phyloP scores from a whole-genome alignment of 2,329 filamentous ascomycete genomes.

The Fusarium brevicatenulatum region DNA sequence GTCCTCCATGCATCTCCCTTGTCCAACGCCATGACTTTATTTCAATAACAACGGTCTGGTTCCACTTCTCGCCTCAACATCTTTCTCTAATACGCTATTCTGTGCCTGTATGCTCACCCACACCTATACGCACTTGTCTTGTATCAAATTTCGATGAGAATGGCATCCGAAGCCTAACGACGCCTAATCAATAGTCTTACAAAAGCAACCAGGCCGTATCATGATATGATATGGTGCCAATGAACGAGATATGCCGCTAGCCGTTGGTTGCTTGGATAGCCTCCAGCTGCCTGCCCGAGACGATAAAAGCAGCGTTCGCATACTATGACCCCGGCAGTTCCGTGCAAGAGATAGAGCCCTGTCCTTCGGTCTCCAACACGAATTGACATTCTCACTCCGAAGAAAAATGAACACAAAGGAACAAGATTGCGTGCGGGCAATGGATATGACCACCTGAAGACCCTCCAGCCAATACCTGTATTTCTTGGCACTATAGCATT shows the following conservation, averaged over 20 bases:
- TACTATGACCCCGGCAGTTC: constrained; percentile 11
- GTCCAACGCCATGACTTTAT: constrained; percentile 19
- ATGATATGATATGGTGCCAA: neutral
- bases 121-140: neutral
- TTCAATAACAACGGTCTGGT: neutral
- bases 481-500: constrained; percentile 25
- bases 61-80: constrained; percentile 25
- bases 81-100: neutral
- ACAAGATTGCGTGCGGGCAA: constrained; percentile 22
- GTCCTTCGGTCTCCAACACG: neutral
- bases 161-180: neutral
- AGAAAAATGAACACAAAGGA: neutral
- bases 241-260: neutral
- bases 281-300: neutral
- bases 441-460: constrained; percentile 2
- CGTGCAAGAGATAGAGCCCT: neutral
- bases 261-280: neutral
- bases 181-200: neutral
- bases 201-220: neutral
- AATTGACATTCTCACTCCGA: constrained; percentile 3
- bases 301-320: neutral
- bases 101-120: neutral
- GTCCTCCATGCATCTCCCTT: constrained; percentile 24
- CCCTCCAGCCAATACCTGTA: constrained; percentile 14
- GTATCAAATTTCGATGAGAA: neutral